Evolutionary conservation across 1,139 yeast species (phyloP), one percentile per base, ranked within the genome.

Genomic region (Pichia sp.): DNA sequence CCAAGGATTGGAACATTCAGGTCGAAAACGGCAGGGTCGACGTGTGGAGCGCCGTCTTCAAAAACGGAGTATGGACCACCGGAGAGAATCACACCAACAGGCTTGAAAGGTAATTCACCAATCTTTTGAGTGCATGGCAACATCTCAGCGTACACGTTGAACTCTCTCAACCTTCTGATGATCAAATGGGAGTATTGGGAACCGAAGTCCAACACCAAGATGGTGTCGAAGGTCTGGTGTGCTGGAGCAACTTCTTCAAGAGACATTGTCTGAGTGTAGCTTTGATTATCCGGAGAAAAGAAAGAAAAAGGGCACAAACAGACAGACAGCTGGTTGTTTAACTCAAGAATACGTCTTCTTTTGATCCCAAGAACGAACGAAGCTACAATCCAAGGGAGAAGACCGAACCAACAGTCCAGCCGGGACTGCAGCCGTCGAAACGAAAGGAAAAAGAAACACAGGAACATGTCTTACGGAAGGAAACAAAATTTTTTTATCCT

Each of bases 61-160:
- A 92, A 93, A 54, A 93, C 99, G 11, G 98, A 92, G 84, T 90
- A 93, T 54, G 99, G 99, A 60, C 97, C 95, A 59, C 99, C 99
- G 49, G 98, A 90, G 61, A 93, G 78, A 69, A 93, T 93, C 60
- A 93, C 85, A 75, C 99, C 99, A 73, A 85, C 89, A 64, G 99
- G 99, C 70, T 83, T 90, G 95, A 97, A 93, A 58, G 84, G 75
- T 67, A 95, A 81, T 65, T 93, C 98, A 54, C 86, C 70, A 69
- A 93, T 92, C 78, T 92, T 93, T 75, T 93, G 98, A 56, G 99
- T 93, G 75, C 99, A 93, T 64, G 99, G 99, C 62, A 93, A 81
- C 99, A 93, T 93, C 77, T 95, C 99, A 62, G 99, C 98, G 74
- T 95, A 93, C 63, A 93, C 93, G 72, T 93, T 90, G 79, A 92